Evolutionary conservation across 345 rosid species (phyloP), one percentile per base, ranked within the genome.

Genomic region (Pugionium cornutum): DNA sequence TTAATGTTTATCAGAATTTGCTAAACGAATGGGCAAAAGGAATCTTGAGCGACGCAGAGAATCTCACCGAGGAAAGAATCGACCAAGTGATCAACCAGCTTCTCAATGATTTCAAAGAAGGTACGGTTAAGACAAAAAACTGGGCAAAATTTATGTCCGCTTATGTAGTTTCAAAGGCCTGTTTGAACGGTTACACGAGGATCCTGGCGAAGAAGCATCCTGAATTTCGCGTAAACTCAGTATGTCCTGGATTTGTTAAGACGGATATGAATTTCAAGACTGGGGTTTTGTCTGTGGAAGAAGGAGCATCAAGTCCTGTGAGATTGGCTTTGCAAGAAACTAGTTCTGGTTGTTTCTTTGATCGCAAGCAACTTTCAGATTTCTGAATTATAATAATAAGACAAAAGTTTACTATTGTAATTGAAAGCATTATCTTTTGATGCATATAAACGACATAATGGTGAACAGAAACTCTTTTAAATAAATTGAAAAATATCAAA

Each of bases 221-320:
- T 0, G 45, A 49, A 9, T 47, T 78, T 26, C 31, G 72, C 9
- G 64, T 79, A 56, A 81, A 83, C 54, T 36, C 78, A 7, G 84
- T 80, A 25, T 85, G 84, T 66, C 87, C 86, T 29, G 86, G 84
- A 57, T 71, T 48, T 73, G 85, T 78, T 49, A 81, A 78, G 56
- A 81, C 81, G 1, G 84, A 85, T 40, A 26, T 72, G 1, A 85
- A 32, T 64, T 50, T 9, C 44, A 76, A 67, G 28, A 65, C 58
- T 2, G 90, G 85, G 10, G 9, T 31, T 2, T 59, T 72, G 42
- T 55, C 75, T 25, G 75, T 64, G 2, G 79, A 83, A 47, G 80
- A 85, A 72, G 86, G 86, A 30, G 83, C 80, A 2, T 76, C 67
- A 54, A 73, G 67, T 53, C 79, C 75, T 1, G 78, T 79, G 11